Percentiles rank a stretch among this genome's conserved stretches.
Conservation (phyloP, 169 alveolate genomes). For the Plasmodium coatneyi region DNA sequence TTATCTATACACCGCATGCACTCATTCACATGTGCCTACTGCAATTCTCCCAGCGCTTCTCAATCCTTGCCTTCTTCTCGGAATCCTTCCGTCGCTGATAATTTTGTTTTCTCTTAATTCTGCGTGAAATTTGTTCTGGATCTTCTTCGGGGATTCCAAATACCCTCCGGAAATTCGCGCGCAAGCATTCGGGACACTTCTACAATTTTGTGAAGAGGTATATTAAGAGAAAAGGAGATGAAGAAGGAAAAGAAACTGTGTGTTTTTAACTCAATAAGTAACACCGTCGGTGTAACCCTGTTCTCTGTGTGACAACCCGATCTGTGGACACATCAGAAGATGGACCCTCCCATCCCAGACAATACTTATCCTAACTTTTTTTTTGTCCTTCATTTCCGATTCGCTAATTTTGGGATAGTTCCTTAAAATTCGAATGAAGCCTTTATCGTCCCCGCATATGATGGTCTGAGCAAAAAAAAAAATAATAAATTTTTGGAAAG, state of each 20-base stretch:
- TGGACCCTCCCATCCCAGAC: neutral
- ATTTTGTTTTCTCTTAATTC: slow-evolving; percentile 38
- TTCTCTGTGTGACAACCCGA: neutral
- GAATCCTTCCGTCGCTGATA: neutral
- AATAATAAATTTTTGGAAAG: neutral
- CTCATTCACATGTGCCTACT: neutral
- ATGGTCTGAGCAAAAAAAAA: slow-evolving; percentile 10
- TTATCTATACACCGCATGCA: neutral
- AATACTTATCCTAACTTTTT: neutral
- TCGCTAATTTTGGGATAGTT: slow-evolving; percentile 68
- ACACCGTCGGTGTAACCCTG: neutral
- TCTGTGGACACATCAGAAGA: neutral
- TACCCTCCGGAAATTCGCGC: neutral
- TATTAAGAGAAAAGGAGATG: neutral
- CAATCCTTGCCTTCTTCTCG: neutral
- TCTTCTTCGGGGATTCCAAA: slow-evolving; percentile 3
- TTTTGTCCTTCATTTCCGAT: slow-evolving; percentile 15
- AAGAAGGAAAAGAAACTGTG: neutral
- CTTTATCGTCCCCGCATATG: slow-evolving; percentile 70
- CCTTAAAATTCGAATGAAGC: slow-evolving; percentile 55
- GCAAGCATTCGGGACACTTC: neutral
- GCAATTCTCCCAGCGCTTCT: neutral
- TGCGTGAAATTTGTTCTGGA: neutral
- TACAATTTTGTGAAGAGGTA: neutral
- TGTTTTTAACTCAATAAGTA: neutral